Percentiles rank a stretch among this genome's conserved stretches.
phyloP scores from a whole-genome alignment of 306 rosid genomes.

The Medicago lupulina region DNA sequence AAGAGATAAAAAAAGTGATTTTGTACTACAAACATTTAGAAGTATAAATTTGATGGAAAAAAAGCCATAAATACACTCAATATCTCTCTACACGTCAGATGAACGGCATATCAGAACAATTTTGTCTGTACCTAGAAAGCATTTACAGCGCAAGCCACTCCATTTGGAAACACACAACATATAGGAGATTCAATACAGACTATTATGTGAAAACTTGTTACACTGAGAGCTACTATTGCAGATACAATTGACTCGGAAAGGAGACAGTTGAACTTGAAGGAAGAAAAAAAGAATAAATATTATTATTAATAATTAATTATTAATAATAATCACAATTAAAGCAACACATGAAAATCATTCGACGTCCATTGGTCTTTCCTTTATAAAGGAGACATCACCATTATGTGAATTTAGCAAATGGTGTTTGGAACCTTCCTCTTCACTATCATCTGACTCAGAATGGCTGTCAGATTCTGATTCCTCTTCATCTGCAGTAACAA shows the following conservation, averaged over 20 bases:
- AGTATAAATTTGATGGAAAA: background rate
- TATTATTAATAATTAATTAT: slow-evolving; percentile 9
- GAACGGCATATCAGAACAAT: background rate
- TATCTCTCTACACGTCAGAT: slow-evolving; percentile 7
- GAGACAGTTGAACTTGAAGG: slow-evolving; percentile 38
- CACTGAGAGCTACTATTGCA: slow-evolving; percentile 39
- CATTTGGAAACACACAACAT: slow-evolving; percentile 36
- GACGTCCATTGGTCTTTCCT: slow-evolving; percentile 69
- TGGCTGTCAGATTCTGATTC: slow-evolving; percentile 63
- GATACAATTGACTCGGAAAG: background rate
- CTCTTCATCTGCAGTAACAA: slow-evolving; percentile 65
- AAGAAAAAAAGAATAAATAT: slow-evolving; percentile 9
- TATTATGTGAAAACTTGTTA: slow-evolving; percentile 35
- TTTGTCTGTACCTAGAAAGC: slow-evolving; percentile 5
- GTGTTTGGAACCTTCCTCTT: slow-evolving; percentile 66
- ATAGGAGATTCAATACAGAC: slow-evolving; percentile 30
- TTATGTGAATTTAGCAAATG: slow-evolving; percentile 59
- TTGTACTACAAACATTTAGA: background rate
- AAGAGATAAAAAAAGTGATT: background rate
- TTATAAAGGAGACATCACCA: slow-evolving; percentile 64
- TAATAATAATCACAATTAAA: slow-evolving; percentile 27
- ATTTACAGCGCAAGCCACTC: slow-evolving; percentile 18
- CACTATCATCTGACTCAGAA: slow-evolving; percentile 64
- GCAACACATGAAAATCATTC: slow-evolving; percentile 43
- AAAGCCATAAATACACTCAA: background rate